Evolutionary conservation across 176 grass and related monocot species (phyloP), one percentile per base, ranked within the genome.

Genomic region (Neostapfia colusana): DNA sequence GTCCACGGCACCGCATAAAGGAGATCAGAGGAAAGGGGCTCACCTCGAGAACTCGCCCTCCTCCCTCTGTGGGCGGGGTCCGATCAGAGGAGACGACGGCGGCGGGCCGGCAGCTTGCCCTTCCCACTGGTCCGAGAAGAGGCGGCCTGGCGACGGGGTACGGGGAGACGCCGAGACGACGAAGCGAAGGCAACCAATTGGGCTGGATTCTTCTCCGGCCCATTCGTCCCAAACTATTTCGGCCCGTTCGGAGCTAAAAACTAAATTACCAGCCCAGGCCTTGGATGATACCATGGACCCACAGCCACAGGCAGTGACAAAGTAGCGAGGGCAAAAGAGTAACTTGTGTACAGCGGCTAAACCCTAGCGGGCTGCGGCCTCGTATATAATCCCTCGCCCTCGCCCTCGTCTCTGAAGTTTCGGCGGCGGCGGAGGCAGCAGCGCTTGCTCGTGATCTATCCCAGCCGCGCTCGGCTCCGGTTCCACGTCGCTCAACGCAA

Each of bases 271-370:
- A 2, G 27, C 15, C 20, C 2, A 5, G 40, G 4, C 40, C 42
- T 67, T 0, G 11, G 1, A 0, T 10, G n/a, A n/a, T n/a, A n/a
- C 17, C 0, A n/a, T n/a, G 1, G 7, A 0, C 0, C 0, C 4
- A 67, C 68, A 0, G 14, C 79, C 67, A 73, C 9, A 42, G 4
- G 60, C 73, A 87, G 85, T 2, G 20, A 23, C 0, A 21, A 15
- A 14, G 1, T 1, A 0, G 11, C 0, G 38, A 70, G 84, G 84
- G 45, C 26, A 76, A 45, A 81, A 76, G 0, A 17, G 84, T 26
- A 23, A 86, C 43, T 86, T 75, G 3, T 1, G 6, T 3, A 16
- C 14, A 8, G 25, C 25, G 14, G 31, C 16, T 76, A 81, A 81
- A 81, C 84, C 78, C 84, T 76, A 86, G 65, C 18, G 8, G 56